Evolutionary conservation across 345 rosid genomes (phyloP).

Genomic region (Hibiscus mutabilis): DNA sequence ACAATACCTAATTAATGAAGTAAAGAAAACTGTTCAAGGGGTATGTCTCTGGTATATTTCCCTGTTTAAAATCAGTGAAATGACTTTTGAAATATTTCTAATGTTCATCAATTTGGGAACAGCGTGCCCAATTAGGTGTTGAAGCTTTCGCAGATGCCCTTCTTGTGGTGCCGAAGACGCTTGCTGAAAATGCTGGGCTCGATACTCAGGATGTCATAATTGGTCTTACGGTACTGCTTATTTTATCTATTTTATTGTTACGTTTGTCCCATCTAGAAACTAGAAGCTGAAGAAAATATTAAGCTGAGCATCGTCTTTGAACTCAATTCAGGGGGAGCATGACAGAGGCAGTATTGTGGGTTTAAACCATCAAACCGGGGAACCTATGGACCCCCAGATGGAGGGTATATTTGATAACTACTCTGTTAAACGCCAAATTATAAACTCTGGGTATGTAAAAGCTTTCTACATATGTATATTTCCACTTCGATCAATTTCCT

Average conservation of each 20-base stretch:
- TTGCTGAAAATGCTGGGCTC: slow-evolving; percentile 92
- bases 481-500: not conserved
- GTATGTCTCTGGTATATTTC: slow-evolving; percentile 27
- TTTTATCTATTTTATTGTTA: not conserved
- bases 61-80: not conserved
- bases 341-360: slow-evolving; percentile 87
- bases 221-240: slow-evolving; percentile 55
- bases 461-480: not conserved
- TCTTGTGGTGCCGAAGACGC: slow-evolving; percentile 97
- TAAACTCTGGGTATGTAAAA: slow-evolving; percentile 70
- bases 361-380: slow-evolving; percentile 72
- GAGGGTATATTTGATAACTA: slow-evolving; percentile 94
- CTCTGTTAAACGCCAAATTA: slow-evolving; percentile 88
- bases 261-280: not conserved
- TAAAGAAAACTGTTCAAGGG: slow-evolving; percentile 93
- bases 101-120: slow-evolving; percentile 19
- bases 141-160: slow-evolving; percentile 97
- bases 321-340: slow-evolving; percentile 69
- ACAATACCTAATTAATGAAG: slow-evolving; percentile 71
- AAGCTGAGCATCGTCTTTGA: not conserved
- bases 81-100: not conserved
- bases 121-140: slow-evolving; percentile 98
- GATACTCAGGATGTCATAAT: slow-evolving; percentile 95
- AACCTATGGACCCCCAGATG: slow-evolving; percentile 81
- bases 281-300: not conserved